Conservation (phyloP, 2,329 filamentous ascomycete genomes). For the Oidium heveae region DNA sequence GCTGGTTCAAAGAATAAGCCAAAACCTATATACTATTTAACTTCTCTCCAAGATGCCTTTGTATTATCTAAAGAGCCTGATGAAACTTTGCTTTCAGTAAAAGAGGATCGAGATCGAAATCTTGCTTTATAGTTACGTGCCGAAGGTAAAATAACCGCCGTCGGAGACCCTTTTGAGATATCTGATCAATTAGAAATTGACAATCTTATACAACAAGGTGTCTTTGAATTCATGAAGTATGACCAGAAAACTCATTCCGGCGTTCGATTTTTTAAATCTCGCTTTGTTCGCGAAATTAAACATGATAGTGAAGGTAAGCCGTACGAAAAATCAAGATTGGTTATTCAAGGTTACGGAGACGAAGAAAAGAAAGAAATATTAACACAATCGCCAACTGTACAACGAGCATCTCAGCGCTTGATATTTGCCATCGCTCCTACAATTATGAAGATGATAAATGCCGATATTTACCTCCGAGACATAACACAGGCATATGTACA, state of each 20-base stretch:
- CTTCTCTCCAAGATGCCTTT: not conserved
- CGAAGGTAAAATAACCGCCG: not conserved
- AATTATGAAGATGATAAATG: too few species aligned
- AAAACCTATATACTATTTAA: not conserved
- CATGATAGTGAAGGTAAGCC: not conserved
- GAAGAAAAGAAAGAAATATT: not conserved
- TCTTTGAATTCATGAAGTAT: not conserved
- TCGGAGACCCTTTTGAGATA: not conserved
- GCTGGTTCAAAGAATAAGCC: not conserved
- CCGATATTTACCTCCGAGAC: too few species aligned
- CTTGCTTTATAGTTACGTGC: not conserved
- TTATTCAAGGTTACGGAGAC: not conserved
- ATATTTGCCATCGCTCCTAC: too few species aligned
- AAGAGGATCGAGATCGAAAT: not conserved
- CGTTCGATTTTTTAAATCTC: not conserved
- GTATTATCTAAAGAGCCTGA: not conserved
- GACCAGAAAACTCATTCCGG: not conserved
- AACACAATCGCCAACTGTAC: not conserved
- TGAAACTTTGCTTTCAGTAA: not conserved
- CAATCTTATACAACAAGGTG: not conserved
- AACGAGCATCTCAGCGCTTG: too few species aligned
- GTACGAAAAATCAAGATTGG: too few species aligned
- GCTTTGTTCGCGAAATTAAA: not conserved
- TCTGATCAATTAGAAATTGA: not conserved
- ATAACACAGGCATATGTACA: too few species aligned